These are phyloP conservation scores for Coniophora puteana DNA, from an alignment of 1,284 basidiomycete genomes.

Conservation along the genomic window DNA sequence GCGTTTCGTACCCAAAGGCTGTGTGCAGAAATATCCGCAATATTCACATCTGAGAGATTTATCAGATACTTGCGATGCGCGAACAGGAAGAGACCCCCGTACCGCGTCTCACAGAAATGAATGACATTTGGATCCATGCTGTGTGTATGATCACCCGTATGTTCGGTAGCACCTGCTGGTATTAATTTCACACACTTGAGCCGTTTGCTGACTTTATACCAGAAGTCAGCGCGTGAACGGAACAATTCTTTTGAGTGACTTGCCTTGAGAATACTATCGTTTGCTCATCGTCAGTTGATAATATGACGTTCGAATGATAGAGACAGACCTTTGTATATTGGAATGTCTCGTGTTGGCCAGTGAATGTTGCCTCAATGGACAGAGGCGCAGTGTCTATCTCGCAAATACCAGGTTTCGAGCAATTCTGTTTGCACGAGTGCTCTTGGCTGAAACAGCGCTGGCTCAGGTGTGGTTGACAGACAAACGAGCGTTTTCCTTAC, in stretches of 20 bases:
- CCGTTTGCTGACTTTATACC: constrained; percentile 33
- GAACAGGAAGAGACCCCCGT: background rate
- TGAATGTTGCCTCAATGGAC: constrained; percentile 48
- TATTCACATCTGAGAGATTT: constrained; percentile 35
- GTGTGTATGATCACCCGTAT: constrained; percentile 41
- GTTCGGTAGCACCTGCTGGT: constrained; percentile 31
- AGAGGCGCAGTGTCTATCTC: constrained; percentile 50
- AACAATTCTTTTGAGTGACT: background rate
- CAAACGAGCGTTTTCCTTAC: constrained; percentile 29
- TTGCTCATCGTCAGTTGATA: background rate
- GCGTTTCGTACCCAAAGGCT: constrained; percentile 43
- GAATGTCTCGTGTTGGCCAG: constrained; percentile 34
- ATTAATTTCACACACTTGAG: constrained; percentile 40
- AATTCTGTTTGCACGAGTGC: constrained; percentile 39
- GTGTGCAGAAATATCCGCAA: constrained; percentile 50
- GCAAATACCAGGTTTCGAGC: constrained; percentile 40
- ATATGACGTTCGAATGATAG: background rate
- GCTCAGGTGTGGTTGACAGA: background rate
- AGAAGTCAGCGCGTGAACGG: background rate
- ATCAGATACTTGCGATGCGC: background rate
- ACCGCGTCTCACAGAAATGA: constrained; percentile 44
- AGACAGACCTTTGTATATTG: constrained; percentile 36
- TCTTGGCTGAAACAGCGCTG: constrained; percentile 30
- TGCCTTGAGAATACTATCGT: constrained; percentile 6
- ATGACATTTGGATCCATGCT: constrained; percentile 31